A percentile compares a stretch with the other conserved stretches of the same genome.
Evolutionary conservation across 1,284 basidiomycete genomes (phyloP).

Genomic region (Trichosporon ovoides): DNA sequence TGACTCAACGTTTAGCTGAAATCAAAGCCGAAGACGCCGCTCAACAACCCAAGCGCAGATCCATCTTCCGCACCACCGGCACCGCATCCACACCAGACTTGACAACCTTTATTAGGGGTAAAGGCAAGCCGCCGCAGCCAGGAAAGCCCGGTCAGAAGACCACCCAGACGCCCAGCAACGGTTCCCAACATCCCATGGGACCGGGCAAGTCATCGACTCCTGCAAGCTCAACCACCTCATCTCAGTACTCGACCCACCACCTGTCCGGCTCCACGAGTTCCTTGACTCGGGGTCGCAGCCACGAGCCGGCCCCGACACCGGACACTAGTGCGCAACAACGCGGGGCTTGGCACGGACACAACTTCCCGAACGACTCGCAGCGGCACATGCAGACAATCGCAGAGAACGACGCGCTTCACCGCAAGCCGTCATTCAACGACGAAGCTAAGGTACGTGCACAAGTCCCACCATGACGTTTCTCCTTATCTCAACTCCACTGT

Average conservation of each 20-base stretch:
- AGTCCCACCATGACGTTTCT: too few relatives aligned
- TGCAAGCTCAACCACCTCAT: background rate
- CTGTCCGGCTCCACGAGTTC: constrained; percentile 1
- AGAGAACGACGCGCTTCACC: constrained; percentile 22
- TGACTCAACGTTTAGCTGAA: constrained; percentile 24
- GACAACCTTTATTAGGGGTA: constrained; percentile 66
- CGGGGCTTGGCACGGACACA: constrained; percentile 1
- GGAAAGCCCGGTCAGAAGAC: constrained; percentile 31
- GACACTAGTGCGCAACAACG: background rate
- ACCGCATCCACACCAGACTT: constrained; percentile 84
- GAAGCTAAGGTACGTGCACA: constrained; percentile 32
- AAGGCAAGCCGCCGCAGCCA: constrained; percentile 56
- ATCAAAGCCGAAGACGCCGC: constrained; percentile 25
- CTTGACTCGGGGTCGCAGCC: constrained; percentile 1
- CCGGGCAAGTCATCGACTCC: background rate
- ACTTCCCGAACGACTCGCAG: constrained; percentile 8
- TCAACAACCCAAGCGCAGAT: constrained; percentile 58
- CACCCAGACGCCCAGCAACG: constrained; percentile 44
- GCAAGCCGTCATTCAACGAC: constrained; percentile 26
- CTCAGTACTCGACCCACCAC: background rate
- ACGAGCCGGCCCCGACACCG: constrained; percentile 4
- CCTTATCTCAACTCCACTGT: background rate
- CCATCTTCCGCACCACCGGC: constrained; percentile 77
- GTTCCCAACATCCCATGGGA: constrained; percentile 6
- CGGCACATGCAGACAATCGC: constrained; percentile 30